Evolutionary conservation across 1,284 basidiomycete genomes (phyloP), one percentile per base, ranked within the genome.

Genomic region (Tilletia caries): DNA sequence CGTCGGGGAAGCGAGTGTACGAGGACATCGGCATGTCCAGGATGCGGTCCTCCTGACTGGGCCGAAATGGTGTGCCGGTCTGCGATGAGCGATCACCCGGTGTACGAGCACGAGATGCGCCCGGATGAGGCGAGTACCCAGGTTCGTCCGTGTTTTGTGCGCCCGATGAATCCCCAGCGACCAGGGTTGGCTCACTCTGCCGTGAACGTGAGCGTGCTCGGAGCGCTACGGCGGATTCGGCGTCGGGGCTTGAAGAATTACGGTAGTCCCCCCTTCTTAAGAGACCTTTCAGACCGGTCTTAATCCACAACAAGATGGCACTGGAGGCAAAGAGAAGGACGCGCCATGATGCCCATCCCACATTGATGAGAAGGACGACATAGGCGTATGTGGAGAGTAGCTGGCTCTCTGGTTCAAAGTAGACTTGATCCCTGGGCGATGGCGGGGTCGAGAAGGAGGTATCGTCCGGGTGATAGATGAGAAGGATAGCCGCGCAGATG

Each of bases 341-440:
- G 52, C 73, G 72, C 76, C 76, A 78, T 2, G 74, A 72, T 33
- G 69, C 68, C 76, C 76, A 78, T 27, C 67, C 64, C 13, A 71
- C 69, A 27, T 77, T 74, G 32, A 78, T 66, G 18, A 74, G 60
- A 46, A 78, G 66, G 15, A 77, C 33, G 58, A 78, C 66, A 54
- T 69, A 77, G 1, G 71, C 68, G 29, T 71, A 78, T 29, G 48
- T 70, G 0, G 67, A 74, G 34, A 78, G 65, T 2, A 68, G 50
- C 20, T 70, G 66, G 4, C 69, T 66, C 18, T 46, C 25, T n/a
- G 33, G 34, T 6, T 71, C 27, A 37, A 78, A 78, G 65, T 74
- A 78, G 46, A 32, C 46, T 2, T 50, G n/a, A 60, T 78, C 76
- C 23, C 76, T 48, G 0, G 60, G 33, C 25, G 46, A 41, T n/a